Conservation (phyloP, 306 rosid genomes). For the Rosa chinensis region DNA sequence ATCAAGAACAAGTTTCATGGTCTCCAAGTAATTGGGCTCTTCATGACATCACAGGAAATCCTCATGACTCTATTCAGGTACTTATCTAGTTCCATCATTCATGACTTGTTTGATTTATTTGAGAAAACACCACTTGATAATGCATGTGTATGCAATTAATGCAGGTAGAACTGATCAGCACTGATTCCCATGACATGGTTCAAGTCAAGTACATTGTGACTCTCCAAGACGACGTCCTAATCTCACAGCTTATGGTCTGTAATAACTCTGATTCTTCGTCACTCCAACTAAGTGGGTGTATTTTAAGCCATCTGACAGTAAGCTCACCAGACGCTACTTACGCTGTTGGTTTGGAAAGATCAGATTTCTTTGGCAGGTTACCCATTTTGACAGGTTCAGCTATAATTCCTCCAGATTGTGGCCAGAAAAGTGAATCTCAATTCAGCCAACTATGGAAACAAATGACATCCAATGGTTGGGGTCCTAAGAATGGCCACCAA, state of each 20-base stretch:
- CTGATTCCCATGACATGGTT: conserved; percentile 38
- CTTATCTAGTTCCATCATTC: neutral
- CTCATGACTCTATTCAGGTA: conserved; percentile 67
- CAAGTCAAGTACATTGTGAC: conserved; percentile 65
- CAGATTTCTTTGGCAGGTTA: conserved; percentile 45
- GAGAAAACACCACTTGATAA: neutral
- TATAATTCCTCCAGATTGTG: conserved; percentile 52
- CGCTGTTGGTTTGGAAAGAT: conserved; percentile 75
- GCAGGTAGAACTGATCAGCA: conserved; percentile 70
- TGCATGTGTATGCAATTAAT: neutral
- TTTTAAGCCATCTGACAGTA: conserved; percentile 74
- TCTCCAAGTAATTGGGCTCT: conserved; percentile 70
- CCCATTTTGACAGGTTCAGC: conserved; percentile 52
- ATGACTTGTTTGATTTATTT: conserved; percentile 3
- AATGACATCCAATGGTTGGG: conserved; percentile 33
- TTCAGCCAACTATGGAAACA: conserved; percentile 41
- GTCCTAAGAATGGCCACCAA: conserved; percentile 27
- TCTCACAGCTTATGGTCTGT: conserved; percentile 53
- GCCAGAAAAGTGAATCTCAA: conserved; percentile 27
- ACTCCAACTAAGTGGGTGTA: conserved; percentile 55
- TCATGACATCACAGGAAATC: conserved; percentile 48
- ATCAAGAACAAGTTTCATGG: conserved; percentile 35
- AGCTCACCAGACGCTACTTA: conserved; percentile 88
- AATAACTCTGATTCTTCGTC: conserved; percentile 57
- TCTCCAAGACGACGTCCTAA: conserved; percentile 51